Conservation (phyloP, 2,329 filamentous ascomycete species). For the Clonostachys solani region DNA sequence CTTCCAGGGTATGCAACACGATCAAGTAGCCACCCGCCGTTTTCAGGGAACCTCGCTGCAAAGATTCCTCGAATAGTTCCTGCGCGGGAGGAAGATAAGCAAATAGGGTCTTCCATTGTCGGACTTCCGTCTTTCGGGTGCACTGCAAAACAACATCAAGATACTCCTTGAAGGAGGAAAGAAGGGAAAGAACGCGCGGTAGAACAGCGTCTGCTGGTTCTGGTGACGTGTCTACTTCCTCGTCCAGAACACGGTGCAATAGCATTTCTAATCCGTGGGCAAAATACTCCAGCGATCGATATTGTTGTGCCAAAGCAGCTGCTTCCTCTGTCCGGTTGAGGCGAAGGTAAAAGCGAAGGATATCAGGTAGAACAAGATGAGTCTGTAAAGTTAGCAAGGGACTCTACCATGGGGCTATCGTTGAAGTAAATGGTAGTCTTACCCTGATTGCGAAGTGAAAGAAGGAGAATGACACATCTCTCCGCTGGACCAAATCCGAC, state of each 20-base stretch:
- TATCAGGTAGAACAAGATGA: conserved; percentile 85
- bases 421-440: conserved; percentile 26
- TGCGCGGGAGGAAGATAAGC: conserved; percentile 85
- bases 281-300: conserved; percentile 85
- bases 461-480: conserved; percentile 87
- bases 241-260: conserved; percentile 88
- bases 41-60: conserved; percentile 81
- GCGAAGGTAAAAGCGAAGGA: conserved; percentile 75
- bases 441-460: conserved; percentile 85
- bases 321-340: conserved; percentile 77
- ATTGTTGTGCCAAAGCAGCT: conserved; percentile 76
- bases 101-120: conserved; percentile 93
- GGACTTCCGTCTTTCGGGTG: conserved; percentile 92
- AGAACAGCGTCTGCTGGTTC: conserved; percentile 60
- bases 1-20: conserved; percentile 79
- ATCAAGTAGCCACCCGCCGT: conserved; percentile 96
- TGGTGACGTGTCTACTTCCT: conserved; percentile 76
- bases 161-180: conserved; percentile 77
- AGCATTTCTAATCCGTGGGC: conserved; percentile 89
- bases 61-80: conserved; percentile 88
- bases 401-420: neutral
- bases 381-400: conserved; percentile 48
- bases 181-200: conserved; percentile 56
- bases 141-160: conserved; percentile 95
- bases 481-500: conserved; percentile 86